Base-by-base conservation (phyloP, 768 basidiomycete species). In the Suillus discolor region DNA sequence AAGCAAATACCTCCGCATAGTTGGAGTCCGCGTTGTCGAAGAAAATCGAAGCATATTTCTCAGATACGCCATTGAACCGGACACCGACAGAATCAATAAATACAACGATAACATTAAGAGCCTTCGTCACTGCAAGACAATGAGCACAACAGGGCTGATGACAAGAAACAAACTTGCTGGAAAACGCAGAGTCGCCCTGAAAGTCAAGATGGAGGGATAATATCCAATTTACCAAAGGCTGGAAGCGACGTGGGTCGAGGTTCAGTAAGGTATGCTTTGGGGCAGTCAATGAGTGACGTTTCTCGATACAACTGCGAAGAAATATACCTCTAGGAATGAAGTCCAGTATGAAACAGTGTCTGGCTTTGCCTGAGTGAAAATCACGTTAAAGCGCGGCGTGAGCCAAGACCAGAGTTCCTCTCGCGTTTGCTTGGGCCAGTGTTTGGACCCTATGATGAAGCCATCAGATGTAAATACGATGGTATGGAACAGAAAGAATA, bases 291-390 rank as follows among this genome's bases (percentile, higher is more conserved):
- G 68, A 38, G 68, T 53, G 41, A 41, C 72, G 12, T 23, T 49
- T 1, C 20, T 44, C 34, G 11, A 7, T 31, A 62, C 13, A 47
- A 23, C 11, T 61, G 39, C 53, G 7, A 39, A 53, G 47, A 44
- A 38, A 62, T 64, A 49, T 31, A 70, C 68, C 67, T 81, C 83
- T 72, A 93, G 83, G 36, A 89, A 79, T 25, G 78, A 81, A 70
- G 90, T 90, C 91, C 93, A 95, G 67, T 92, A 89, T 11, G 80
- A 74, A 36, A 92, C 76, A 0, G 93, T 96, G 72, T 96, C 95
- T 54, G 94, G 94, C 69, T 92, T 93, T 72, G 96, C 91, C 68
- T 90, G 89, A 9, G 80, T 77, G 67, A 90, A 87, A 62, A 95
- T 87, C 41, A 80, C 78, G 62, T 88, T 82, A 42, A 96, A 76